phyloP scores from a whole-genome alignment of 768 basidiomycete species.

The Mycena amicta region DNA sequence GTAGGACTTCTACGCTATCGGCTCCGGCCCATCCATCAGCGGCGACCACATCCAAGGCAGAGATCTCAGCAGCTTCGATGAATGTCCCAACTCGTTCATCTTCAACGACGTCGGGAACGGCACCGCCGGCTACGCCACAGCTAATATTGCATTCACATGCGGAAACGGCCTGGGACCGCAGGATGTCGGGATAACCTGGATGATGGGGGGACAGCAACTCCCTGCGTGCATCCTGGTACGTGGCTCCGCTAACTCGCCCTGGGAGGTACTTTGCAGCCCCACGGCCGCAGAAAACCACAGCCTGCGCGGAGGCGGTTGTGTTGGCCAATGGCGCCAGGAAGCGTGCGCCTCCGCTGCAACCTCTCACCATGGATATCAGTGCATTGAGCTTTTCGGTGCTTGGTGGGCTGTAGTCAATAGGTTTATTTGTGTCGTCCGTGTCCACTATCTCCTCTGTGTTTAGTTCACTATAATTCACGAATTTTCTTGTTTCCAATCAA shows the following conservation, averaged over 20 bases:
- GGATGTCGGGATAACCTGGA: not conserved
- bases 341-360: not conserved
- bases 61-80: not conserved
- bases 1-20: conserved; percentile 10
- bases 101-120: not conserved
- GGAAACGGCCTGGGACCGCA: not conserved
- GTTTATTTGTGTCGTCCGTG: no score
- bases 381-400: conserved; percentile 11
- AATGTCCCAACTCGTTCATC: conserved; percentile 1
- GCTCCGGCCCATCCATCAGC: not conserved
- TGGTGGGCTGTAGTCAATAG: not conserved
- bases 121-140: not conserved
- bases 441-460: no score
- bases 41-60: not conserved
- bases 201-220: not conserved
- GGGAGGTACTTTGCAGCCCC: conserved; percentile 3
- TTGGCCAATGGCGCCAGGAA: not conserved
- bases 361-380: not conserved
- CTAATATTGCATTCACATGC: not conserved
- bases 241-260: not conserved
- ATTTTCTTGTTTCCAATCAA: no score
- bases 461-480: no score
- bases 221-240: not conserved
- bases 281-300: not conserved
- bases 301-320: not conserved